Evolutionary conservation across 257 asterid genomes (phyloP), one percentile per base, ranked within the genome.

Genomic region (Cruciata laevipes): DNA sequence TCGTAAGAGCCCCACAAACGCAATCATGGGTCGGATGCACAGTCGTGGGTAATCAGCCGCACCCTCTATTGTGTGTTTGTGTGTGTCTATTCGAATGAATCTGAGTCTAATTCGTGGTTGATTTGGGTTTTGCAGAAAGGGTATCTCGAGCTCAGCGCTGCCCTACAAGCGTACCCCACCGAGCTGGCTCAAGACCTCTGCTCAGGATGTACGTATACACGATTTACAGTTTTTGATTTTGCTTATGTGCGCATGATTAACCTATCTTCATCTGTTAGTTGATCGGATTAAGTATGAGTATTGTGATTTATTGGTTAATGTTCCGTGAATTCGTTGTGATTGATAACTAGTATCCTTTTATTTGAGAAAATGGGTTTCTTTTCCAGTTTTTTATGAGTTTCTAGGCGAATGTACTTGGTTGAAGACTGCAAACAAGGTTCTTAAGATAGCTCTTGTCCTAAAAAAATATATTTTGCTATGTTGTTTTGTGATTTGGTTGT

Each of bases 81-180:
- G 21, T 21, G 8, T 76, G 16, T 44, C 18, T 53, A 32, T 33
- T 12, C 4, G 31, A 1, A 31, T 37, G 61, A 11, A n/a, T 4
- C 18, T 6, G 27, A 13, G 10, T 25, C 0, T 32, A 49, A 32
- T n/a, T 0, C 8, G 25, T 27, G 60, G 30, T 23, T 6, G 31
- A 60, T 61, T 69, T 24, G 35, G 32, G 44, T 61, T 61, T 33
- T 73, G 80, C 86, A 89, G 96, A 25, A 89, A 89, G 87, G 97
- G 95, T 77, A 86, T 90, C 65, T 87, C 94, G 51, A 93, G 91
- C 18, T 87, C 95, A 17, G 97, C 96, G 5, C 85, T 85, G 65
- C 96, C 95, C 2, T 89, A 89, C 84, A 87, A 87, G 91, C 84
- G 96, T 76, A 83, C 91, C 70, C 87, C 95, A 21, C 96, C 96